phyloP scores from a whole-genome alignment of 768 basidiomycete species.

The Lactarius hengduanensis region DNA sequence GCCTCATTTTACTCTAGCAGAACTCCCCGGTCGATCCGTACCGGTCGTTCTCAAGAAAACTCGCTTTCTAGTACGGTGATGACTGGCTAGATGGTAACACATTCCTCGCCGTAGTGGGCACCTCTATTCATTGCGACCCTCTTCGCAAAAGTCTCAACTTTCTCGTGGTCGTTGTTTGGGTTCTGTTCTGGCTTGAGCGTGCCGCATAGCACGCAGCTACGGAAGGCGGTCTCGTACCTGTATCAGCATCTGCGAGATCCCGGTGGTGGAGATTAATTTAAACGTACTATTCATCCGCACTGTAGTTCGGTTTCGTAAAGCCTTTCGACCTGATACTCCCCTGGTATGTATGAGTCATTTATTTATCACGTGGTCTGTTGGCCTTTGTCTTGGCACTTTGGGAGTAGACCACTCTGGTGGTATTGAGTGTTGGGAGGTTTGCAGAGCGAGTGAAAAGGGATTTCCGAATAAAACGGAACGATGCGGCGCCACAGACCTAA shows the following conservation, averaged over 20 bases:
- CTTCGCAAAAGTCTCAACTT: not conserved
- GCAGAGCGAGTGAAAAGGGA: not conserved
- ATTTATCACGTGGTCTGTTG: not conserved
- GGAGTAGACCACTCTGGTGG: no score
- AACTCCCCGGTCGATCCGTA: not conserved
- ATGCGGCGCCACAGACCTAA: slow-evolving; percentile 15
- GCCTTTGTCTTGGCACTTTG: not conserved
- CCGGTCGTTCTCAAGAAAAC: not conserved
- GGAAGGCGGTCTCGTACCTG: not conserved
- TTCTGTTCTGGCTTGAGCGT: not conserved
- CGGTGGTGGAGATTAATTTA: not conserved
- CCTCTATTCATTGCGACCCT: not conserved
- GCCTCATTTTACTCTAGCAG: not conserved
- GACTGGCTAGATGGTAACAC: slow-evolving; percentile 1
- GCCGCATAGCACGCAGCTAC: not conserved
- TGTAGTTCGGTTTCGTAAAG: not conserved
- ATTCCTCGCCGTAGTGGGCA: not conserved
- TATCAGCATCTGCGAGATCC: not conserved
- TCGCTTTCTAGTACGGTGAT: slow-evolving; percentile 9
- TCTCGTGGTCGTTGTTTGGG: not conserved
- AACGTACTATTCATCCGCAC: not conserved
- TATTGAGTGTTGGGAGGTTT: no score
- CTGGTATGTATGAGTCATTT: not conserved
- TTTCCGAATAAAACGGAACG: slow-evolving; percentile 14
- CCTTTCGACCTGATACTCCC: not conserved